These are phyloP conservation scores for Vanderwaltozyma yarrowii DNA, from an alignment of 805 yeast species.

Conservation along the genomic window DNA sequence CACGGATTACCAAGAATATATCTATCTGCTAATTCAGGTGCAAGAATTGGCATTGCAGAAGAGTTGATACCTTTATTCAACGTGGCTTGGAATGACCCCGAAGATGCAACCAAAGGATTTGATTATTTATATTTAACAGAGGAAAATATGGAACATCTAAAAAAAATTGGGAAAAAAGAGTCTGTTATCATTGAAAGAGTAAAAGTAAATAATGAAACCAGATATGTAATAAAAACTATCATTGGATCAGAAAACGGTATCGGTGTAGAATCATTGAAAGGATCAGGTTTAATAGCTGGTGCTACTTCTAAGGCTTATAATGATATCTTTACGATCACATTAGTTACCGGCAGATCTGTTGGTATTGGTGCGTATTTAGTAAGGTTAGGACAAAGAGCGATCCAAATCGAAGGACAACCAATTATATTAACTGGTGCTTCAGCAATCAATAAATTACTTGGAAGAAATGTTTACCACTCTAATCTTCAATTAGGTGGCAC, in stretches of 20 bases:
- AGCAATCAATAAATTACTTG: conserved; percentile 91
- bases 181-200: conserved; percentile 63
- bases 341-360: conserved; percentile 98
- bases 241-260: conserved; percentile 93
- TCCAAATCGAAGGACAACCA: conserved; percentile 98
- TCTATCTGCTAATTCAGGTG: conserved; percentile 98
- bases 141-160: conserved; percentile 48
- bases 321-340: conserved; percentile 91
- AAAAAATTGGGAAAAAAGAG: conserved; percentile 48
- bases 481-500: conserved; percentile 98
- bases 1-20: conserved; percentile 92
- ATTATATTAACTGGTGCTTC: conserved; percentile 98
- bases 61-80: conserved; percentile 81
- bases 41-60: conserved; percentile 96
- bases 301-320: conserved; percentile 96
- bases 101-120: conserved; percentile 77
- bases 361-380: conserved; percentile 99
- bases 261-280: conserved; percentile 97
- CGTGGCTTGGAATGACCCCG: conserved; percentile 84
- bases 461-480: conserved; percentile 93
- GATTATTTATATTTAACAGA: conserved; percentile 72
- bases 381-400: conserved; percentile 97
- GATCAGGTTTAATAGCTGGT: conserved; percentile 98
- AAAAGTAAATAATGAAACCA: conserved; percentile 76
- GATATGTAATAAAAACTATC: conserved; percentile 72